phyloP scores from a whole-genome alignment of 1,284 basidiomycete genomes.

The Sanghuangporus weigelae region DNA sequence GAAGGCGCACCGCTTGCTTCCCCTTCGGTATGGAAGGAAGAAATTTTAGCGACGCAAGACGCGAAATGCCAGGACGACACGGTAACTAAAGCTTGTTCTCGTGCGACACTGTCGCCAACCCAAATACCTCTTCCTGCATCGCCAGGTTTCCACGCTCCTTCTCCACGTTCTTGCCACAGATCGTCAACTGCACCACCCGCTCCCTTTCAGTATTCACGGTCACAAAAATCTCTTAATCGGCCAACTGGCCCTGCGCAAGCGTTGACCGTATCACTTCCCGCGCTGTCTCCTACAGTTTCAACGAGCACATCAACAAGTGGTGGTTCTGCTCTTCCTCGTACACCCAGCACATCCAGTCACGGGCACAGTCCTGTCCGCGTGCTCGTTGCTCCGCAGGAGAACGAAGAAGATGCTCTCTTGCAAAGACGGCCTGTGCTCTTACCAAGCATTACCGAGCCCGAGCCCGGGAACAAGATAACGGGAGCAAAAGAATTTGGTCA shows the following conservation, averaged over 20 bases:
- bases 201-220: not conserved
- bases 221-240: not conserved
- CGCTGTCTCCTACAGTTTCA: not conserved
- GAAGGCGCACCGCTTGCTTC: not conserved
- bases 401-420: not conserved
- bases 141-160: not conserved
- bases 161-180: not conserved
- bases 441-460: not conserved
- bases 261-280: not conserved
- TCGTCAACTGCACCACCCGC: not conserved
- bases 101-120: not conserved
- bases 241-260: not conserved
- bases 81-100: not conserved
- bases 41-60: not conserved
- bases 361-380: not conserved
- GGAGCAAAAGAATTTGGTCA: constrained; percentile 1
- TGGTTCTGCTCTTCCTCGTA: not conserved
- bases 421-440: not conserved
- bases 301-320: not conserved
- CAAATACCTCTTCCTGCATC: not conserved
- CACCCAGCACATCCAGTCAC: constrained; percentile 6
- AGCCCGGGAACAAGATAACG: not conserved
- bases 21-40: not conserved
- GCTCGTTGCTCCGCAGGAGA: not conserved
- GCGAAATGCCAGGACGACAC: not conserved